Percentiles rank a stretch among this genome's conserved stretches.
Evolutionary conservation across 257 asterid genomes (phyloP).

Genomic region (Handroanthus guayacan): DNA sequence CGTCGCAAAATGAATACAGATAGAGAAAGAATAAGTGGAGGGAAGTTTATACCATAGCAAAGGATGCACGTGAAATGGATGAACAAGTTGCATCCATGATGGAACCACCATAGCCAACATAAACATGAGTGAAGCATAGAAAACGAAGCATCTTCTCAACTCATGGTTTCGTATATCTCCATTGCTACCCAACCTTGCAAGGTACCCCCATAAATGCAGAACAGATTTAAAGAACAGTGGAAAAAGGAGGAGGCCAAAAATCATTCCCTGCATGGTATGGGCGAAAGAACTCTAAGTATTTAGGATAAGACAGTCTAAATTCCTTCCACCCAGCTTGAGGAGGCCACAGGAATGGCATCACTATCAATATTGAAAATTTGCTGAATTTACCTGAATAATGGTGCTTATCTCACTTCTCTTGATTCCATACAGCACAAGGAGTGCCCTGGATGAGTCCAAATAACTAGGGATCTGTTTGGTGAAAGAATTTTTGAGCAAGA

Average conservation of each 20-base stretch:
- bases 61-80: conserved; percentile 74
- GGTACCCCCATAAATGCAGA: conserved; percentile 51
- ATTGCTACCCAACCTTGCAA: conserved; percentile 40
- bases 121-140: conserved; percentile 57
- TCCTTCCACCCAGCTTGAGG: conserved; percentile 11
- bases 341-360: conserved; percentile 26
- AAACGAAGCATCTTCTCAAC: conserved; percentile 62
- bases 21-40: conserved; percentile 8
- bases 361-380: conserved; percentile 27
- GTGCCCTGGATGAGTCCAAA: conserved; percentile 44
- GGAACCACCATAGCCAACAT: conserved; percentile 67
- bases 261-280: conserved; percentile 65
- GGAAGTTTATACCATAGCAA: conserved; percentile 62
- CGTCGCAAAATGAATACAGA: not conserved
- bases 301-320: not conserved
- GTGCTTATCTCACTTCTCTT: conserved; percentile 83
- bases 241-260: conserved; percentile 78
- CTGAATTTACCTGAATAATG: conserved; percentile 76
- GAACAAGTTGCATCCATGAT: conserved; percentile 92
- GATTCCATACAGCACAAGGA: conserved; percentile 46
- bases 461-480: conserved; percentile 58
- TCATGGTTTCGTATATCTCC: conserved; percentile 49
- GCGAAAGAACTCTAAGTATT: conserved; percentile 25
- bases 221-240: conserved; percentile 63
- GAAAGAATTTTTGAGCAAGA: conserved; percentile 41